Evolutionary conservation across 2,329 filamentous ascomycete genomes (phyloP), one percentile per base, ranked within the genome.

Genomic region (Aciculosporium take): DNA sequence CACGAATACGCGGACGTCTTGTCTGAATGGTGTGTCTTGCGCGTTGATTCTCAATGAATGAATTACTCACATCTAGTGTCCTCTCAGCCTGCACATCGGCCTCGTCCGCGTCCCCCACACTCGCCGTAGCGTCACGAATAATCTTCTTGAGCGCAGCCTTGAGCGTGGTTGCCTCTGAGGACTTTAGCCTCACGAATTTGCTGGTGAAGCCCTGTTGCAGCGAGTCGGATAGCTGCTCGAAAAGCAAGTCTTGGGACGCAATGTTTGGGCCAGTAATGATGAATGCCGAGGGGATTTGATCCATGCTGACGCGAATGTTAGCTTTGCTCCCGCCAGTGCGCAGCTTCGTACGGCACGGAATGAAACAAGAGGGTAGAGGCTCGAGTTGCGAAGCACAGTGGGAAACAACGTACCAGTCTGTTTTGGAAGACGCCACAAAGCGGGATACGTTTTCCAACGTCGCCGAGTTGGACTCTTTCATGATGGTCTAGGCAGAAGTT

Each of bases 261-360:
- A 87, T 81, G 48, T 84, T 86, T 7, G 84, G 81, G 0, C 84
- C 85, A 7, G 82, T 83, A 44, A 85, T 72, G 49, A 89, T 76
- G 49, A 89, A 79, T 2, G 74, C 81, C 7, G 80, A 73, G 0
- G 81, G 77, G 30, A 85, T 71, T 54, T 71, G 74, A 37, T 65
- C 62, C 31, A 56, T 53, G 46, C 61, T 62, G 7, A 29, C 5
- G 12, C 12, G 27, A 10, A 29, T n/a, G n/a, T n/a, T n/a, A 5
- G n/a, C 8, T 10, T 29, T n/a, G n/a, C n/a, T n/a, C n/a, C 27
- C 27, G n/a, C 27, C 12, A 29, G 27, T 6, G 10, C 27, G n/a
- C 12, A n/a, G 7, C 10, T 29, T 12, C 10, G n/a, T 13, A 29
- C 5, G 27, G n/a, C 12, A 29, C 10, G n/a, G 32, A 7, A 4